These are phyloP conservation scores for Heterobasidion parviporum DNA, from an alignment of 1,284 basidiomycete genomes.

Conservation along the genomic window DNA sequence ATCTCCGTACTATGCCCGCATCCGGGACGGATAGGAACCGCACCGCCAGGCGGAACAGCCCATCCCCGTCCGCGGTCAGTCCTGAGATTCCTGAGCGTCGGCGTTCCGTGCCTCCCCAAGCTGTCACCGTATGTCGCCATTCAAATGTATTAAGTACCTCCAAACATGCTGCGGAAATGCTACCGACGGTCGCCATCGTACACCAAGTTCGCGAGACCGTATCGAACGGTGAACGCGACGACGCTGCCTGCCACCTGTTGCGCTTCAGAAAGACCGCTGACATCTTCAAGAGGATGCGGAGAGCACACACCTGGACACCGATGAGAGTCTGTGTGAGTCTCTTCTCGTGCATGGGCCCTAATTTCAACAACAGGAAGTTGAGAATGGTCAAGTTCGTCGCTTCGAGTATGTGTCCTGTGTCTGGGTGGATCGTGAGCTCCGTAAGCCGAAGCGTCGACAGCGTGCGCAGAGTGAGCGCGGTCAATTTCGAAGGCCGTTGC, in stretches of 20 bases:
- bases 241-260: constrained; percentile 60
- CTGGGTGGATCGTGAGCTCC: constrained; percentile 50
- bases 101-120: not conserved
- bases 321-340: constrained; percentile 69
- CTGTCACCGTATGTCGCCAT: too few relatives aligned
- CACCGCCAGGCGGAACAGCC: not conserved
- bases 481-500: constrained; percentile 44
- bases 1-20: not conserved
- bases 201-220: constrained; percentile 79
- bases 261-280: not conserved
- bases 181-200: constrained; percentile 85
- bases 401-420: constrained; percentile 50
- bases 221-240: constrained; percentile 77
- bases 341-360: constrained; percentile 81
- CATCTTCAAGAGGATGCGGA: not conserved
- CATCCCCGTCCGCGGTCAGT: not conserved
- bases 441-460: constrained; percentile 60
- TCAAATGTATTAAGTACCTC: too few relatives aligned
- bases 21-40: not conserved
- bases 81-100: not conserved
- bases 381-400: constrained; percentile 85
- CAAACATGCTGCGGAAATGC: not conserved
- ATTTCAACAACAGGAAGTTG: constrained; percentile 70
- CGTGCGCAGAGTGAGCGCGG: constrained; percentile 45
- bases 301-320: constrained; percentile 47